phyloP scores from a whole-genome alignment of 2,329 filamentous ascomycete genomes.

The Fusarium haematococcum region DNA sequence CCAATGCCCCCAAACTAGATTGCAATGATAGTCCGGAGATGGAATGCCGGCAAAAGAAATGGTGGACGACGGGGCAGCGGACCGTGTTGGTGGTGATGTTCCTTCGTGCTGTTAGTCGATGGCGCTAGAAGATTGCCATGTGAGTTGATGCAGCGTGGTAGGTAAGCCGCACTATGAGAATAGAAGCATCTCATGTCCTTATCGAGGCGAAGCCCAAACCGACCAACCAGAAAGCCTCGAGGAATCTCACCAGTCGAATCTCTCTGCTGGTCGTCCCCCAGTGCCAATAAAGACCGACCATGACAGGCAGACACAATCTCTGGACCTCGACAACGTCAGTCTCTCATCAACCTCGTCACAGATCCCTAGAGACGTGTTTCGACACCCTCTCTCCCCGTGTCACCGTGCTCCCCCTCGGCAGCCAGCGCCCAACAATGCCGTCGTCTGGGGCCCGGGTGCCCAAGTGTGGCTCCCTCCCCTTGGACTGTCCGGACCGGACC shows the following conservation, averaged over 20 bases:
- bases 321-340: conserved; percentile 13
- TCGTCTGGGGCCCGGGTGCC: conserved; percentile 17
- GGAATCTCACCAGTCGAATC: conserved; percentile 4
- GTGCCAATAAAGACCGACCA: conserved; percentile 11
- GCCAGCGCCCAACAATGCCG: conserved; percentile 8
- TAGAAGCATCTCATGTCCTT: conserved; percentile 21
- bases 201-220: conserved; percentile 22
- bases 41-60: conserved; percentile 25
- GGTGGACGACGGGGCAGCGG: conserved; percentile 7
- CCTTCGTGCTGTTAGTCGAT: conserved; percentile 17
- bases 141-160: conserved; percentile 19
- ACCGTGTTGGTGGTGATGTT: conserved; percentile 9
- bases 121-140: conserved; percentile 37
- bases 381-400: conserved; percentile 1
- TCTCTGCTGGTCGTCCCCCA: conserved; percentile 1
- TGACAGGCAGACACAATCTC: conserved; percentile 7
- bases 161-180: conserved; percentile 19
- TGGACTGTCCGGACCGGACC: not conserved
- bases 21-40: conserved; percentile 10
- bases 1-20: not conserved
- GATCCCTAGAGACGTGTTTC: not conserved
- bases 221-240: conserved; percentile 12
- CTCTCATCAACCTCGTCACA: conserved; percentile 18
- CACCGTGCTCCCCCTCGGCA: not conserved
- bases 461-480: conserved; percentile 22